phyloP scores from a whole-genome alignment of 768 basidiomycete genomes.

The Russula foetens region DNA sequence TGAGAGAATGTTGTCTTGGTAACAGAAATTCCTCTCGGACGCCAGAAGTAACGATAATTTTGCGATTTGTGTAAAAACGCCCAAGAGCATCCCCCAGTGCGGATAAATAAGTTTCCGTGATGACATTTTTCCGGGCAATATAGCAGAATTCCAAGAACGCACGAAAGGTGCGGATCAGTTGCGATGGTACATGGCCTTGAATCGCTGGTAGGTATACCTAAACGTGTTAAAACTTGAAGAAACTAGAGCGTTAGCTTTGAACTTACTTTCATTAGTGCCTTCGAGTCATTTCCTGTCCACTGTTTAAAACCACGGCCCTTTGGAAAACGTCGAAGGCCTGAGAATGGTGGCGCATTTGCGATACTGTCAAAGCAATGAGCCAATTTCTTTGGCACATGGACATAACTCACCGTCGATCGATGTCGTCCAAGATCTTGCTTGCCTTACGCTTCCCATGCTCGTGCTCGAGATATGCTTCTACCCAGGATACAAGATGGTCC shows the following conservation, averaged over 20 bases:
- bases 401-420: no score
- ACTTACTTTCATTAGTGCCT: background rate
- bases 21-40: background rate
- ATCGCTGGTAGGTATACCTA: constrained; percentile 22
- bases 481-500: no score
- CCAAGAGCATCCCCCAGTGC: constrained; percentile 12
- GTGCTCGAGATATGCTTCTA: no score
- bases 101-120: background rate
- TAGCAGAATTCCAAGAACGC: constrained; percentile 25
- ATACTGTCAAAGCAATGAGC: no score
- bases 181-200: background rate
- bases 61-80: background rate
- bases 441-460: no score
- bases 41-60: background rate
- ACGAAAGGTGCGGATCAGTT: constrained; percentile 10
- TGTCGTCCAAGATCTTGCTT: no score
- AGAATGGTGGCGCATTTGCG: no score
- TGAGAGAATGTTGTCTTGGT: background rate
- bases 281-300: background rate
- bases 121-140: constrained; percentile 11
- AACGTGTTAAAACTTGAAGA: no score
- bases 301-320: background rate
- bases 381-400: no score
- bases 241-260: no score
- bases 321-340: no score